Conservation (phyloP, 352 stramenopile genomes). For the Discostella stelligera region DNA sequence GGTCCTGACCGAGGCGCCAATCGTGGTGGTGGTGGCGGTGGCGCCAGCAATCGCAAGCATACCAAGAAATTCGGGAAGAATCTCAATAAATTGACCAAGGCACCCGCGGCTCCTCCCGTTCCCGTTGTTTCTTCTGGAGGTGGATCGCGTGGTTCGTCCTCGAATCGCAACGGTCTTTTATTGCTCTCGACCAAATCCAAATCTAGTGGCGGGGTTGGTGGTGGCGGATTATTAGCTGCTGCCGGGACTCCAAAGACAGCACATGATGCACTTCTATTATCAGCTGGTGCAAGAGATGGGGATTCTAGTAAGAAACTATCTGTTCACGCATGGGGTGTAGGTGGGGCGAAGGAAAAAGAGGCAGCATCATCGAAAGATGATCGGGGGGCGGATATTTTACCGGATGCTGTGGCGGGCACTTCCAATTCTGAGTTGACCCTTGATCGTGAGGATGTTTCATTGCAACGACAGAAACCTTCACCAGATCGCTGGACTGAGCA, state of each 20-base stretch:
- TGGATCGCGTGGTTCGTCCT: slow-evolving; percentile 32
- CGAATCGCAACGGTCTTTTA: slow-evolving; percentile 71
- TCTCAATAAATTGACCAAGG: slow-evolving; percentile 79
- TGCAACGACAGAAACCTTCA: slow-evolving; percentile 14
- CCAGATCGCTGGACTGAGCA: background rate
- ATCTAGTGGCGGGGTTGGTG: slow-evolving; percentile 22
- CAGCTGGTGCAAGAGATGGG: slow-evolving; percentile 20
- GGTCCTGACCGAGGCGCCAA: slow-evolving; percentile 13
- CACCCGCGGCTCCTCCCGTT: slow-evolving; percentile 48
- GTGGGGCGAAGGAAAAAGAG: slow-evolving; percentile 33
- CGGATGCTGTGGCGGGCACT: background rate
- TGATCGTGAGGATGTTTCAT: slow-evolving; percentile 4
- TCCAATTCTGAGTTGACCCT: slow-evolving; percentile 15
- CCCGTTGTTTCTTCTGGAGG: slow-evolving; percentile 21
- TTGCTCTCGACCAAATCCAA: slow-evolving; percentile 71
- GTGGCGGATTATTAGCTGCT: slow-evolving; percentile 3
- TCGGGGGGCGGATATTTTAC: background rate
- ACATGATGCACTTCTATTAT: slow-evolving; percentile 45
- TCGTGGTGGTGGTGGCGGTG: background rate
- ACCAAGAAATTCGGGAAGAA: slow-evolving; percentile 83
- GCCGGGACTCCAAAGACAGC: slow-evolving; percentile 33
- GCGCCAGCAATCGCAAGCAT: slow-evolving; percentile 33
- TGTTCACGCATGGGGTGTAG: slow-evolving; percentile 39
- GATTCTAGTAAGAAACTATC: slow-evolving; percentile 16
- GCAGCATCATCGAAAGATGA: background rate